Conservation (phyloP, 805 yeast genomes). For the Wickerhamiella hasegawae region DNA sequence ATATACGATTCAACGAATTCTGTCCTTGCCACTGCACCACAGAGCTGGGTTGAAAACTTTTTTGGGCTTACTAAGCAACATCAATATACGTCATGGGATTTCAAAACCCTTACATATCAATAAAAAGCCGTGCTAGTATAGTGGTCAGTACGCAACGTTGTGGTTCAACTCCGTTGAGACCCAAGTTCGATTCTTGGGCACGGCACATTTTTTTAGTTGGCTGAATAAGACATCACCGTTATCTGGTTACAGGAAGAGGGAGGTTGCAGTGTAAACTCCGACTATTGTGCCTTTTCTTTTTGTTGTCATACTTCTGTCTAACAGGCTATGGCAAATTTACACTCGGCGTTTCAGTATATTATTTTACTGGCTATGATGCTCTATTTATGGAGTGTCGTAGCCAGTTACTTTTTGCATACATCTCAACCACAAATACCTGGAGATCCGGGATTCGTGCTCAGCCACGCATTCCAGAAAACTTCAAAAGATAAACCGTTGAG, state of each 20-base stretch:
- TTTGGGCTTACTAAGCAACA: neutral
- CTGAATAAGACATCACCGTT: too few species aligned
- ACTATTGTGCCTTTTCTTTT: neutral
- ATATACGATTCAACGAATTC: too few species aligned
- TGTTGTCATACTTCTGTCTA: neutral
- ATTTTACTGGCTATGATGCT: neutral
- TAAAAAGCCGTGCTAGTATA: constrained; percentile 33
- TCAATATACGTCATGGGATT: neutral
- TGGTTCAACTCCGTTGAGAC: constrained; percentile 42
- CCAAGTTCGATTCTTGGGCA: constrained; percentile 62
- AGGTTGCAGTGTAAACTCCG: neutral
- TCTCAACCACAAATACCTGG: too few species aligned
- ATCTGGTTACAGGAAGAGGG: too few species aligned
- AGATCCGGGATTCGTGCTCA: too few species aligned
- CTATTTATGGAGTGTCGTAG: neutral
- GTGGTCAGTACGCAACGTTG: constrained; percentile 62
- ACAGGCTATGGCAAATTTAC: neutral
- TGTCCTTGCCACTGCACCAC: neutral
- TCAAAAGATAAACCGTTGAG: too few species aligned
- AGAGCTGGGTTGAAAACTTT: neutral
- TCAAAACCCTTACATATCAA: neutral
- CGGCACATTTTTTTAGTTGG: constrained; percentile 31
- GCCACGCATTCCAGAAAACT: too few species aligned
- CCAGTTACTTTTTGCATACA: too few species aligned
- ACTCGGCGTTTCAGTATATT: neutral